Percentiles rank a stretch among this genome's conserved stretches.
Evolutionary conservation across 148 eudicot species (phyloP).

Genomic region (Beta vulgaris): DNA sequence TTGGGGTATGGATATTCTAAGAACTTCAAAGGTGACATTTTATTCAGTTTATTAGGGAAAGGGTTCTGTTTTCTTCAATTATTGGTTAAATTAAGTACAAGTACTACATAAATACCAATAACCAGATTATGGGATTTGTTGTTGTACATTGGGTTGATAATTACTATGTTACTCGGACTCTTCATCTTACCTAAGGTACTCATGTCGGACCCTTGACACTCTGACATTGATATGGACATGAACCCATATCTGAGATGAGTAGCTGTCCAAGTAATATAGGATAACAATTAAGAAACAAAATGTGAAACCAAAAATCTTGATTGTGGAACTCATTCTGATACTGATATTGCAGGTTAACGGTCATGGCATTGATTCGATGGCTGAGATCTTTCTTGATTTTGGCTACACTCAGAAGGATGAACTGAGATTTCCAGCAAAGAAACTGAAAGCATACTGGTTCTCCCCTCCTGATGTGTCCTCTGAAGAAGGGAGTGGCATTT

Average conservation of each 20-base stretch:
- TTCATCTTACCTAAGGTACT: too few species aligned
- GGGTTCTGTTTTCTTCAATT: not conserved
- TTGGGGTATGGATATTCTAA: constrained; percentile 57
- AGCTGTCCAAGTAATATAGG: too few species aligned
- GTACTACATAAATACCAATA: too few species aligned
- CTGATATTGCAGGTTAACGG: constrained; percentile 54
- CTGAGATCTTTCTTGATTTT: constrained; percentile 68
- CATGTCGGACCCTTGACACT: too few species aligned
- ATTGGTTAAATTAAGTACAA: too few species aligned
- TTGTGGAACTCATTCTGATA: not conserved
- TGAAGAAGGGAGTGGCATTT: constrained; percentile 52
- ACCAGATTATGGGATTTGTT: too few species aligned
- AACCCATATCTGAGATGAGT: too few species aligned
- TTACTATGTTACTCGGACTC: too few species aligned
- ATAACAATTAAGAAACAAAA: too few species aligned
- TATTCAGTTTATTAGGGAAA: not conserved
- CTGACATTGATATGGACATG: too few species aligned
- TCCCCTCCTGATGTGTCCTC: constrained; percentile 60
- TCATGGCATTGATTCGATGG: constrained; percentile 87
- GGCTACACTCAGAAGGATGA: constrained; percentile 81
- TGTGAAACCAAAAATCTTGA: not conserved
- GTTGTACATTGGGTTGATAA: not conserved
- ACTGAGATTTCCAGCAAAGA: constrained; percentile 85
- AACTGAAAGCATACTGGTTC: constrained; percentile 91
- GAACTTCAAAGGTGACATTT: not conserved